These are phyloP conservation scores for Austroboletus niveus DNA, from an alignment of 1,284 basidiomycete genomes.

Conservation along the genomic window DNA sequence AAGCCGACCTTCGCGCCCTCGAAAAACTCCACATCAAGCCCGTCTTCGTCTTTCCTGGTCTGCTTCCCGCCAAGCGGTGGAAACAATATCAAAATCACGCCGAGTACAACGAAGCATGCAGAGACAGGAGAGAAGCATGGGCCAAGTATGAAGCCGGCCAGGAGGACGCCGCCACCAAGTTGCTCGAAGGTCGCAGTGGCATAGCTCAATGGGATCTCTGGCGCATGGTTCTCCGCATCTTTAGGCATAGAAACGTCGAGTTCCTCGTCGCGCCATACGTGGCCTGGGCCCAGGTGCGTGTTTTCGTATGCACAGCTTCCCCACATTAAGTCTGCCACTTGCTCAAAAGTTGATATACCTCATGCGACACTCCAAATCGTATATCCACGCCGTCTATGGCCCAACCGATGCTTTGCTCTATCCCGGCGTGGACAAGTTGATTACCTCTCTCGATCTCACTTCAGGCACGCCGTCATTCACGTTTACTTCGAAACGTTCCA, in stretches of 20 bases:
- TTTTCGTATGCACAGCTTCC: constrained; percentile 15
- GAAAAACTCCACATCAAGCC: constrained; percentile 94
- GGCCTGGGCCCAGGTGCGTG: constrained; percentile 84
- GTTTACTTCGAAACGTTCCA: constrained; percentile 78
- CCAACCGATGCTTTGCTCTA: constrained; percentile 90
- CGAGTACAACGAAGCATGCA: constrained; percentile 70
- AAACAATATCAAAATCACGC: constrained; percentile 52
- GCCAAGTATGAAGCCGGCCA: constrained; percentile 84
- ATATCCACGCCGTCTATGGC: constrained; percentile 94
- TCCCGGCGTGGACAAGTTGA: constrained; percentile 87
- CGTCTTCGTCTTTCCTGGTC: constrained; percentile 94
- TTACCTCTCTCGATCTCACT: constrained; percentile 81
- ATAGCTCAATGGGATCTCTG: constrained; percentile 86
- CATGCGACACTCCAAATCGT: constrained; percentile 88
- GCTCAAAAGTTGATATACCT: constrained; percentile 82
- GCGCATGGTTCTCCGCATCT: constrained; percentile 88
- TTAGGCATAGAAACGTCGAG: constrained; percentile 94
- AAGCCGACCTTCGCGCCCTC: constrained; percentile 86
- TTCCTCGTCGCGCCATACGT: constrained; percentile 96
- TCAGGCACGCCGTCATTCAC: constrained; percentile 72
- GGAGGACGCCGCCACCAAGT: constrained; percentile 81
- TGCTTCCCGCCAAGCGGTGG: constrained; percentile 67
- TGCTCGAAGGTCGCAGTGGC: constrained; percentile 70
- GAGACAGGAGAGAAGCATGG: constrained; percentile 84
- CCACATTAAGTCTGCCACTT: constrained; percentile 10